These are phyloP conservation scores for Centaurea solstitialis DNA, from an alignment of 129 eudicot genomes.

Conservation along the genomic window DNA sequence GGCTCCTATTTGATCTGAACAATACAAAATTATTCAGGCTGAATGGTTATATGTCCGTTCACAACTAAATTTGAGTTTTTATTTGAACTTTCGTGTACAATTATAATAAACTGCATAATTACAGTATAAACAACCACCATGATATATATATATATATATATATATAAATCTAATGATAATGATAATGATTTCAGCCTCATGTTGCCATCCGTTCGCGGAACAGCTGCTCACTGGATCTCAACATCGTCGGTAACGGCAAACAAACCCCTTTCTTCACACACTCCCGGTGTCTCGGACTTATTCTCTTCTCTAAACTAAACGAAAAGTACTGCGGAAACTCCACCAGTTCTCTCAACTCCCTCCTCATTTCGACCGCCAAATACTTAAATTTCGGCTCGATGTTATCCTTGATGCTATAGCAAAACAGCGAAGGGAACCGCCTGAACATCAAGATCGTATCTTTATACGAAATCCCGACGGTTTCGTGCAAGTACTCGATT, in stretches of 20 bases:
- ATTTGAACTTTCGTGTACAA: no score
- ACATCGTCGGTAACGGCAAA: conserved; percentile 68
- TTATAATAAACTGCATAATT: no score
- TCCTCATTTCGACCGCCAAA: conserved; percentile 81
- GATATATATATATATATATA: neutral
- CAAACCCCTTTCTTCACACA: conserved; percentile 75
- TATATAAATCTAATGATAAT: no score
- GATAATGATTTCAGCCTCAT: no score
- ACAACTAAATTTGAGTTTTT: no score
- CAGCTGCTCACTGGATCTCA: conserved; percentile 51
- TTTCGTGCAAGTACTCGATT: conserved; percentile 61
- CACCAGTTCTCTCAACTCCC: conserved; percentile 74
- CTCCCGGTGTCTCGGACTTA: conserved; percentile 65
- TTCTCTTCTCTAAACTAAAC: conserved; percentile 85
- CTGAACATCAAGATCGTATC: conserved; percentile 69
- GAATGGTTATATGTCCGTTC: no score
- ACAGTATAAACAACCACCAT: no score
- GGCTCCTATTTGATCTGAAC: no score
- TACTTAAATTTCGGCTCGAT: conserved; percentile 73
- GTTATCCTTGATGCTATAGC: conserved; percentile 77
- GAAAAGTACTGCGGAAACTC: conserved; percentile 90
- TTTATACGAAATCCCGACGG: conserved; percentile 53
- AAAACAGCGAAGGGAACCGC: conserved; percentile 76
- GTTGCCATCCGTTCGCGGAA: conserved; percentile 33
- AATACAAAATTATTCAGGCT: no score